Evolutionary conservation across 2,329 filamentous ascomycete genomes (phyloP), one percentile per base, ranked within the genome.

Genomic region (Magnaporthales sp.): DNA sequence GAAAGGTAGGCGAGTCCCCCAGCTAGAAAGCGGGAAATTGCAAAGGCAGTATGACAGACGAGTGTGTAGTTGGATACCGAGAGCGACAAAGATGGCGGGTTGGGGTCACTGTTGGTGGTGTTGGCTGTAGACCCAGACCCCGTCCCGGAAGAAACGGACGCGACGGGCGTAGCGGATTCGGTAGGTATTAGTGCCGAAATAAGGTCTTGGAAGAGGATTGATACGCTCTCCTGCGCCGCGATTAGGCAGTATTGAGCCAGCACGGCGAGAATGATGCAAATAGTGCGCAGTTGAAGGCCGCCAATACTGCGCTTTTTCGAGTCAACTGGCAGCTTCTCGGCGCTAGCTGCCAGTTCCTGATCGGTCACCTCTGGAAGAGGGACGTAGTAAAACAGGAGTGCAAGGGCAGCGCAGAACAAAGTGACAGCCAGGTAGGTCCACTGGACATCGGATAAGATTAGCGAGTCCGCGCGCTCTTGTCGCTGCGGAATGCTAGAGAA

Each of bases 381-480:
- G 80, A 89, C 86, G 71, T 89, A 90, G 73, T 86, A 89, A 74
- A 90, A 89, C 73, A 89, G 86, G 3, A 89, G 78, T 0, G 87
- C 90, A 2, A 96, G 81, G 3, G 85, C 80, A 65, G 89, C 90
- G 67, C 90, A 91, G 67, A 93, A 88, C 27, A 90, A 80, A 0
- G 91, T 91, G 68, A 94, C 89, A 66, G 88, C 89, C n/a, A 95
- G 83, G 71, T 95, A 95, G 0, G 91, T 91, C 89, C 90, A 96
- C 76, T 95, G 92, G 1, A 94, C 90, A 68, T 90, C 87, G 69
- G 91, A 84, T 3, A 95, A 81, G 1, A 84, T 84, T 31, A 81
- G 76, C 2, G 81, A 73, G n/a, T 70, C 74, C 19, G 72, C 67
- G 24, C 71, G n/a, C 29, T 27, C 22, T 54, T 60, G 63, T 2